Evolutionary conservation across 1,139 yeast species (phyloP).

Genomic region (Diutina siamensis): DNA sequence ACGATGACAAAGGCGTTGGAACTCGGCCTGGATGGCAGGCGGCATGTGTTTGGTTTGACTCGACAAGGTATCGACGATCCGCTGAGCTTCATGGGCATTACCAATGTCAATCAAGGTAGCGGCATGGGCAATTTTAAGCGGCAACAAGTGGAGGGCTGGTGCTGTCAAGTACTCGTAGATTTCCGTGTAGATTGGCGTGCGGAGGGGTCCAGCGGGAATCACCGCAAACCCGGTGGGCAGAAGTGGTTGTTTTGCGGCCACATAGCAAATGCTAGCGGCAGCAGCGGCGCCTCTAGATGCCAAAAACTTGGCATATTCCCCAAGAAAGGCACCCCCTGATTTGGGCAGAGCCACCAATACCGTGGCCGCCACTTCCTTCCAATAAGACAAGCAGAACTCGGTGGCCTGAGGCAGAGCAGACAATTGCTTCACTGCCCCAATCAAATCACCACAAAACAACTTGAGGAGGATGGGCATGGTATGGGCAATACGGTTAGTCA

Average conservation of each 20-base stretch:
- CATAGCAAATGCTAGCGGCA: slow-evolving; percentile 35
- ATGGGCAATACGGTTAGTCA: slow-evolving; percentile 31
- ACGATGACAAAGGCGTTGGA: slow-evolving; percentile 31
- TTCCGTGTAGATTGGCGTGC: slow-evolving; percentile 41
- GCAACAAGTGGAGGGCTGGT: slow-evolving; percentile 43
- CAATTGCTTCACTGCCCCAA: slow-evolving; percentile 40
- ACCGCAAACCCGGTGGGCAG: slow-evolving; percentile 18
- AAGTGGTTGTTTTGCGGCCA: slow-evolving; percentile 39
- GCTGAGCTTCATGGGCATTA: slow-evolving; percentile 41
- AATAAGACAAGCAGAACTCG: slow-evolving; percentile 39
- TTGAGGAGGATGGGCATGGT: slow-evolving; percentile 54
- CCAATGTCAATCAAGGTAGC: slow-evolving; percentile 57
- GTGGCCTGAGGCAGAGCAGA: slow-evolving; percentile 27
- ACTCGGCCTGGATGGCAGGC: slow-evolving; percentile 15
- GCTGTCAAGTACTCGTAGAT: slow-evolving; percentile 49
- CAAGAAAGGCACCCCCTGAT: slow-evolving; percentile 28
- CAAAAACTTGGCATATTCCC: slow-evolving; percentile 44
- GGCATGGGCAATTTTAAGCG: slow-evolving; percentile 53
- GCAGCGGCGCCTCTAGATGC: slow-evolving; percentile 21
- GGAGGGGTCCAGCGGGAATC: slow-evolving; percentile 19
- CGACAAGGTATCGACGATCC: slow-evolving; percentile 43
- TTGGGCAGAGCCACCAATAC: slow-evolving; percentile 31
- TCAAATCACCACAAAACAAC: slow-evolving; percentile 53
- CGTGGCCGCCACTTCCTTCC: slow-evolving; percentile 40
- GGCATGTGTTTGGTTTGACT: slow-evolving; percentile 23